These are phyloP conservation scores for Phialophora expanda DNA, from an alignment of 2,329 filamentous ascomycete genomes.

Conservation along the genomic window DNA sequence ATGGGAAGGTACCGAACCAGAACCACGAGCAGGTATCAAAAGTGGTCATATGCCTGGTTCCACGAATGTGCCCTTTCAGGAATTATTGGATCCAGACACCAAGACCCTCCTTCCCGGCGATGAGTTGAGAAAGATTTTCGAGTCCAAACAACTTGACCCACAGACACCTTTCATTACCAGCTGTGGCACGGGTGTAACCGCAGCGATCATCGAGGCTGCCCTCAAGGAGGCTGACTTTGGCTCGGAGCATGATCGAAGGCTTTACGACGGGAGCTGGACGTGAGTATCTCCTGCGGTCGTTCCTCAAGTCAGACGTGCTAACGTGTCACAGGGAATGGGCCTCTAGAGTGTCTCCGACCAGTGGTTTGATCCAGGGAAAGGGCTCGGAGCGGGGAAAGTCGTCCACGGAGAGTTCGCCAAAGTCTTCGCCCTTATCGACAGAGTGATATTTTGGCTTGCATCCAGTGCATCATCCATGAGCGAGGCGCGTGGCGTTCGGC, in stretches of 20 bases:
- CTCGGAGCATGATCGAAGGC: constrained; percentile 66
- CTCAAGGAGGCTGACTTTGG: constrained; percentile 79
- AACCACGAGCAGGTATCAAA: constrained; percentile 82
- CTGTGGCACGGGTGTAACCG: constrained; percentile 94
- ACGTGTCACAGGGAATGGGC: constrained; percentile 54
- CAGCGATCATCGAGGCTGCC: constrained; percentile 86
- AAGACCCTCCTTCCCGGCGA: constrained; percentile 77
- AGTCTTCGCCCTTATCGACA: constrained; percentile 3
- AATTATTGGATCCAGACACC: constrained; percentile 79
- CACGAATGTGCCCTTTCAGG: constrained; percentile 78
- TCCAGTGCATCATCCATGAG: neutral
- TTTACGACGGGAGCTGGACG: constrained; percentile 99
- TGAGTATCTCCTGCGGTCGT: constrained; percentile 58
- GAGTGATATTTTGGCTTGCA: neutral
- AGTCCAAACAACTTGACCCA: constrained; percentile 78
- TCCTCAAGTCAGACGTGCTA: constrained; percentile 21
- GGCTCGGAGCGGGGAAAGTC: neutral
- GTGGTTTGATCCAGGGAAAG: constrained; percentile 48
- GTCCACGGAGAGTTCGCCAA: neutral
- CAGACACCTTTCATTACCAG: constrained; percentile 81
- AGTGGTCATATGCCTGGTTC: constrained; percentile 93
- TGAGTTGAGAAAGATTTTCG: constrained; percentile 75
- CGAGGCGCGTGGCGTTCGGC: constrained; percentile 3
- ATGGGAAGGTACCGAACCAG: constrained; percentile 81
- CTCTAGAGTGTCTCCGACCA: constrained; percentile 53